These are phyloP conservation scores for Cladochytrium replicatum DNA, from an alignment of 192 early-diverging fungal species.

Conservation along the genomic window DNA sequence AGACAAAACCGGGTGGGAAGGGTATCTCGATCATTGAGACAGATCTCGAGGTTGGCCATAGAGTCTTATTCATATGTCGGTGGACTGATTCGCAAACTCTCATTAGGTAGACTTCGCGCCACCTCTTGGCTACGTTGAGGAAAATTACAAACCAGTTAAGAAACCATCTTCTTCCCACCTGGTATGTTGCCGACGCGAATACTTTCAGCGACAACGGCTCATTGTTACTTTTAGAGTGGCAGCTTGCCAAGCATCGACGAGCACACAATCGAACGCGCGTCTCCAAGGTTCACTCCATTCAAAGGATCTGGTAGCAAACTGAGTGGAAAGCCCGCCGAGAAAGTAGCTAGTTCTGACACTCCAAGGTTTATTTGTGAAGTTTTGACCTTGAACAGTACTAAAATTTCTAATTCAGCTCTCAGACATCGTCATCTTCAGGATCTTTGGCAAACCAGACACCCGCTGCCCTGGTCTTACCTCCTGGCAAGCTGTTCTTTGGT, in stretches of 20 bases:
- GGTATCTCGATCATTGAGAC: constrained; percentile 95
- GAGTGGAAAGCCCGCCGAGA: constrained; percentile 27
- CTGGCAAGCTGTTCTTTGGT: constrained; percentile 85
- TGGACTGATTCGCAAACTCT: neutral
- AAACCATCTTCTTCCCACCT: constrained; percentile 3
- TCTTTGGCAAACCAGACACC: constrained; percentile 42
- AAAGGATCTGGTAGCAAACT: constrained; percentile 35
- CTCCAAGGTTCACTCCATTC: constrained; percentile 34
- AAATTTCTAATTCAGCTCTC: neutral
- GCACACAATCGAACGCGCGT: constrained; percentile 27
- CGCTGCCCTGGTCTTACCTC: constrained; percentile 69
- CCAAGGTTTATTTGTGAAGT: neutral
- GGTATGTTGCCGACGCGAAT: constrained; percentile 4
- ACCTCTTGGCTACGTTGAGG: constrained; percentile 92
- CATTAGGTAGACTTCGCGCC: constrained; percentile 82
- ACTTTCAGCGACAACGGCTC: constrained; percentile 3
- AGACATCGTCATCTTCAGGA: too few species aligned
- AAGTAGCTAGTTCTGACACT: neutral
- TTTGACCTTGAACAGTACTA: neutral
- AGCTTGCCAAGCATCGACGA: constrained; percentile 23
- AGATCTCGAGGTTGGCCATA: constrained; percentile 67
- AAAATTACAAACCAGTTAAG: constrained; percentile 8
- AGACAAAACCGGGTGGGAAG: constrained; percentile 65
- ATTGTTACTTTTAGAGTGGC: neutral
- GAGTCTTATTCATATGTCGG: constrained; percentile 1